Evolutionary conservation across 169 alveolate genomes (phyloP).

Genomic region (Plasmodium falciparum): DNA sequence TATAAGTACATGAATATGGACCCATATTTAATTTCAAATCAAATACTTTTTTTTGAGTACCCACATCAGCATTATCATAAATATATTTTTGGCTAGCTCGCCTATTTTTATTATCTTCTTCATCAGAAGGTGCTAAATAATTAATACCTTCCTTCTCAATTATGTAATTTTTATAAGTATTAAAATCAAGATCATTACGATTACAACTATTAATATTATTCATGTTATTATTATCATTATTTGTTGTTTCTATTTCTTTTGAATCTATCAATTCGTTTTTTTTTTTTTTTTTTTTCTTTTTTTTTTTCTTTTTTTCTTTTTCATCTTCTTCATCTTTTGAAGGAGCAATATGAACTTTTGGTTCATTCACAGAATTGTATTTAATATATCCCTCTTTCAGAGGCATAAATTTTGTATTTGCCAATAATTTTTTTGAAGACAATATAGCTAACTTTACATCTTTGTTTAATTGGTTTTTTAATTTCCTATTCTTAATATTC

Average conservation of each 20-base stretch:
- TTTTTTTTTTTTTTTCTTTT: neutral
- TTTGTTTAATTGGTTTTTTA: conserved; percentile 16
- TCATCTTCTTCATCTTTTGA: neutral
- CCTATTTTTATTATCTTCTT: neutral
- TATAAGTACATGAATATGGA: conserved; percentile 92
- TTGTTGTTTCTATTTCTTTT: neutral
- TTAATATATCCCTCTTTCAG: conserved; percentile 55
- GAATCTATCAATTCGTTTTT: neutral
- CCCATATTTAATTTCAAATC: conserved; percentile 86
- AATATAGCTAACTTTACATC: conserved; percentile 60
- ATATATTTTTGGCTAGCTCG: conserved; percentile 34
- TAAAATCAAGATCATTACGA: too few relatives aligned
- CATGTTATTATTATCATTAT: neutral
- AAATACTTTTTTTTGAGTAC: conserved; percentile 66
- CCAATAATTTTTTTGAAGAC: conserved; percentile 37
- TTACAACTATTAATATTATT: neutral
- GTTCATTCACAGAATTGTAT: neutral
- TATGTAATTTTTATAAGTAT: too few relatives aligned
- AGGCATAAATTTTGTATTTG: conserved; percentile 22
- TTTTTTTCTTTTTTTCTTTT: too few relatives aligned
- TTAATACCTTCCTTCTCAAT: neutral
- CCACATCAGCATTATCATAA: conserved; percentile 63
- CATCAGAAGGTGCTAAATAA: neutral
- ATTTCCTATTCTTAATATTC: conserved; percentile 52
- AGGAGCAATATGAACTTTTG: neutral